Conservation (phyloP, 495 filamentous ascomycete species). For the Trichoderma orchidacearum region DNA sequence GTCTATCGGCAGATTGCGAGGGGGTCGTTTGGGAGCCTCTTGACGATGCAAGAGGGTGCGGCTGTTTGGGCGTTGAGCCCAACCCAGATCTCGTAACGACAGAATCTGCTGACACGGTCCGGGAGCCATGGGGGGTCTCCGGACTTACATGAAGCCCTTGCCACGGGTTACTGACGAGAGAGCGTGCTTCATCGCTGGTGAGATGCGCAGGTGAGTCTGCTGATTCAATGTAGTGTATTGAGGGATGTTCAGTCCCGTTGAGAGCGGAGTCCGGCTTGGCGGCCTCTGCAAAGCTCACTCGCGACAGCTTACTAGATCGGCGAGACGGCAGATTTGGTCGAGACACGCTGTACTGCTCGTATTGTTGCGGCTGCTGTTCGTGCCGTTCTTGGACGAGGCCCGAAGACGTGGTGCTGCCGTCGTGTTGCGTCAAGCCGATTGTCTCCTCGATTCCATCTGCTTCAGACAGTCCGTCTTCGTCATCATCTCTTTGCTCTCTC, state of each 20-base stretch:
- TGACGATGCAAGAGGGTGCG: neutral
- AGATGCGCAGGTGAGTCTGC: neutral
- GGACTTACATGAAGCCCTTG: neutral
- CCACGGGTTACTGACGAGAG: neutral
- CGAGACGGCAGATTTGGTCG: conserved; percentile 13
- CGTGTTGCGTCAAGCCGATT: conserved; percentile 19
- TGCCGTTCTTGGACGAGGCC: neutral
- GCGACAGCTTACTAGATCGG: conserved; percentile 21
- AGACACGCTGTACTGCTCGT: conserved; percentile 11
- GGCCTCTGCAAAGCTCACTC: conserved; percentile 18
- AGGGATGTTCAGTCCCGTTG: conserved; percentile 3
- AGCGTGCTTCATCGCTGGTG: neutral
- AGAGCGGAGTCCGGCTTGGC: conserved; percentile 5
- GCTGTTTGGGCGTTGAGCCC: neutral
- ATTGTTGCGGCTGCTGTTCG: conserved; percentile 1
- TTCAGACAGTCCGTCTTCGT: conserved; percentile 38
- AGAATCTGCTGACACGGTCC: conserved; percentile 23
- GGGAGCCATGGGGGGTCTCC: conserved; percentile 2
- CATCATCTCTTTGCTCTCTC: conserved; percentile 27
- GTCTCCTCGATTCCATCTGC: conserved; percentile 40
- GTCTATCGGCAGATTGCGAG: conserved; percentile 10
- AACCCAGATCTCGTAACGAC: conserved; percentile 4
- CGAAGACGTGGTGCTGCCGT: neutral
- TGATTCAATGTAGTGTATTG: neutral
- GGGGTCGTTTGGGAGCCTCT: neutral